Evolutionary conservation across 2,329 filamentous ascomycete species (phyloP).

Genomic region (Chaetomium globosum): DNA sequence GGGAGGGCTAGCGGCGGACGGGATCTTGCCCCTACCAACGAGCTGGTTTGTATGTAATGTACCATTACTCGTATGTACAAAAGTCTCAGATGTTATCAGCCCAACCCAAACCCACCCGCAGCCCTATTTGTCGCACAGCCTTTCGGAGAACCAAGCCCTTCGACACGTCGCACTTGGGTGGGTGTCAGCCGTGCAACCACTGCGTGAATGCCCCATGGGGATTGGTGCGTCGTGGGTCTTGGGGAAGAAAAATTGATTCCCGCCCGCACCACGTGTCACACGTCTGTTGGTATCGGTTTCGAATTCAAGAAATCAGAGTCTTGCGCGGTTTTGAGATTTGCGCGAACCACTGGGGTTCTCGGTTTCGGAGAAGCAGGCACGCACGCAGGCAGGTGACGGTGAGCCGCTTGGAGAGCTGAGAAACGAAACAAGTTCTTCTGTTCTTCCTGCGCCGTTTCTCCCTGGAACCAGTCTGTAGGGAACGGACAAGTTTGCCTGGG

Average conservation of each 20-base stretch:
- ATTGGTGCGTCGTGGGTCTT: constrained; percentile 16
- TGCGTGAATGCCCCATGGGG: constrained; percentile 7
- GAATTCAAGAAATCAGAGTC: constrained; percentile 1
- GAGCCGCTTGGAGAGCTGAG: too few species aligned
- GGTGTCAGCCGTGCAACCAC: background rate
- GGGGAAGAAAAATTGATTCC: constrained; percentile 18
- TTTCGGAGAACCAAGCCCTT: background rate
- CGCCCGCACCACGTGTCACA: constrained; percentile 38
- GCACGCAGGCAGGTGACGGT: background rate
- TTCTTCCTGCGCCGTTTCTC: background rate
- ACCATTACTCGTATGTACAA: too few species aligned
- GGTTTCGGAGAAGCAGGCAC: background rate
- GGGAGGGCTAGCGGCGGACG: background rate
- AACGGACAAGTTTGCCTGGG: background rate
- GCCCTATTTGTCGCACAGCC: constrained; percentile 18
- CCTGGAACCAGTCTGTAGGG: background rate
- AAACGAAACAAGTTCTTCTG: background rate
- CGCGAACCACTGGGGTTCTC: background rate
- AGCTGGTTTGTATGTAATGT: too few species aligned
- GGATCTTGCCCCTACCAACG: too few species aligned
- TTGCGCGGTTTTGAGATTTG: constrained; percentile 21
- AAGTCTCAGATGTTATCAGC: background rate
- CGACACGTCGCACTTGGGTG: constrained; percentile 5
- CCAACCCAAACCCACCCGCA: background rate
- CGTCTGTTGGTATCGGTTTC: constrained; percentile 35